Evolutionary conservation across 352 stramenopile genomes (phyloP), one percentile per base, ranked within the genome.

Genomic region (Pythium dissotocum): DNA sequence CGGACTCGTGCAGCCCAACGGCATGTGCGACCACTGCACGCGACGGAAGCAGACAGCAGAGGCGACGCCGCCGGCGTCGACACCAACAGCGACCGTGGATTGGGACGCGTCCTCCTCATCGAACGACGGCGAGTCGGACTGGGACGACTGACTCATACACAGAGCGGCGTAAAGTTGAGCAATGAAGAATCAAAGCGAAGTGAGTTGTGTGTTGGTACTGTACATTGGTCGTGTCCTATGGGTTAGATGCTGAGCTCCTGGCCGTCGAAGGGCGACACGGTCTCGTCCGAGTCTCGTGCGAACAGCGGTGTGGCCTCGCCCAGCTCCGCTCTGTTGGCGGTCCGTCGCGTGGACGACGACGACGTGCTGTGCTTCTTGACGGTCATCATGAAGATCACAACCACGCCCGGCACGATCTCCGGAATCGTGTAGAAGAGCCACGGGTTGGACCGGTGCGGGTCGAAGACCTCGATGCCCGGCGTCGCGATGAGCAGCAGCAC

Each of bases 301-400:
- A 91, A 60, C 60, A 90, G 69, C 44, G 83, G 81, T 64, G 81
- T 90, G 51, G 71, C 69, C 52, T 90, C 83, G 12, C 38, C 51
- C 10, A 49, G 33, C 55, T 82, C 77, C 10, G 53, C 42, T 9
- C 49, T 28, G 6, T 16, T 60, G 33, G 75, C 78, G 5, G 56
- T 62, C 33, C 5, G 33, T 9, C 33, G 33, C 33, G 21, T 24
- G 21, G 5, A 9, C 33, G 33, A 6, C 33, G 33, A 38, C 33
- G 33, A 9, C 33, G 33, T 38, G 33, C 28, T 26, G 24, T 62
- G 49, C 35, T 72, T 69, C 72, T 93, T 91, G 59, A 91, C 83
- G 16, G 85, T 85, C 85, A 93, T 93, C 82, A 88, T 90, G 58
- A 81, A 87, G 49, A 93, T 89, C 28, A 93, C 85, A 49, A 93